These are phyloP conservation scores for Blakeslea trispora DNA, from an alignment of 371 early-diverging fungal genomes.

Conservation along the genomic window DNA sequence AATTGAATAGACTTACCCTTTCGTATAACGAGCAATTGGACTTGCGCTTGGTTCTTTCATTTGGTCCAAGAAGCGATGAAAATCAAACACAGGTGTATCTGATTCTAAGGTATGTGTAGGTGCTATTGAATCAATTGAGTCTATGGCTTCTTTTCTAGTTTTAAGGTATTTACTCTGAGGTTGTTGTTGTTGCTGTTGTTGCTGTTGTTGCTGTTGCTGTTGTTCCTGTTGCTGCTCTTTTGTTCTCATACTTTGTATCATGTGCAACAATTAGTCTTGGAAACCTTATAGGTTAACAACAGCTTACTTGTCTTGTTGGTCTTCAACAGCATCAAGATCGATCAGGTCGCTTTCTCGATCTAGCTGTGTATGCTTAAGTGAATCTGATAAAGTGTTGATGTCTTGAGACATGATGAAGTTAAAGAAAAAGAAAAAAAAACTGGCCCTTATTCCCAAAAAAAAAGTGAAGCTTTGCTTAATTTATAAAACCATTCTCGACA, in stretches of 20 bases:
- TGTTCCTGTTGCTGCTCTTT: not conserved
- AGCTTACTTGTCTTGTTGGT: not conserved
- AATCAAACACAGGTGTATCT: conserved; percentile 59
- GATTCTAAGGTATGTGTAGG: conserved; percentile 12
- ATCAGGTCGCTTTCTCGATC: not conserved
- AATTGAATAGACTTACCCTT: conserved; percentile 38
- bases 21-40: conserved; percentile 62
- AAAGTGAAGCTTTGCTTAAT: too few species aligned
- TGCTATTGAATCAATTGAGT: not conserved
- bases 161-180: too few species aligned
- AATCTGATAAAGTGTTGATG: not conserved
- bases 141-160: not conserved
- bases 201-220: too few species aligned
- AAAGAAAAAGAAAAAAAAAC: too few species aligned
- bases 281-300: not conserved
- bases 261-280: too few species aligned
- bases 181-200: too few species aligned
- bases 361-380: not conserved
- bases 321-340: not conserved
- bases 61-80: conserved; percentile 72
- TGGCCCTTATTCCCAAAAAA: too few species aligned
- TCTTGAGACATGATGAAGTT: not conserved
- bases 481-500: too few species aligned
- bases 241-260: not conserved
- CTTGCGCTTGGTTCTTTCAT: conserved; percentile 66